Base-by-base conservation (phyloP, 2,329 filamentous ascomycete genomes). In the Alternaria infectoria region DNA sequence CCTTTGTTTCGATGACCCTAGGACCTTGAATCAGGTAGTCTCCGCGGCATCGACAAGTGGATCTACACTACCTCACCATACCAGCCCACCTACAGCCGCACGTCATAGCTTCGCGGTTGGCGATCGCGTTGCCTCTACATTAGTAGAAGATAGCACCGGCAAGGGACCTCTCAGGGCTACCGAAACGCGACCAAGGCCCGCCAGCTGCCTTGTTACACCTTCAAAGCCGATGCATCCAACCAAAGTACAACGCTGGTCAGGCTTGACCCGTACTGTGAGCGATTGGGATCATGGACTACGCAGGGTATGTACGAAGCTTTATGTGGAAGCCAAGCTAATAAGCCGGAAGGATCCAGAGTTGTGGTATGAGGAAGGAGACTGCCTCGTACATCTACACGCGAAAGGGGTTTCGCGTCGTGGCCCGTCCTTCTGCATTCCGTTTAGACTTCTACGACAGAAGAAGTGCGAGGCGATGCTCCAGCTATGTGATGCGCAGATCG, bases 281-380 rank as follows among this genome's bases (percentile, higher is more conserved):
- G 67, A 76, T 55, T 85, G 84, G 83, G 82, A 85, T 72, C 57
- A 63, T 40, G 79, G 80, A 11, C 68, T 85, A 25, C 77, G 81
- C 66, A 81, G 77, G 62, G 84, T 85, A 75, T 69, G 79, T 72
- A 7, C n/a, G 44, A 21, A 17, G 15, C 25, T 5, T 26, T 47
- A 26, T 47, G 36, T 45, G 17, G 21, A 17, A n/a, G 43, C 49
- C 30, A 40, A 54, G 30, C 64, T 67, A 56, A 69, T 55, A 32
- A 3, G 9, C 12, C 28, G 21, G 44, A 26, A 93, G 91, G 91
- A 94, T 69, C 83, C 86, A 3, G 91, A 93, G 68, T 82, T 95
- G 3, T 94, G 89, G 89, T 84, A 85, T 64, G 82, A 85, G 11
- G 80, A 89, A 66, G 91, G 89, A 13, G 88, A 93, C 73, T 93